Evolutionary conservation across 2,329 filamentous ascomycete genomes (phyloP), one percentile per base, ranked within the genome.

Genomic region (Paecilomyces sp.): DNA sequence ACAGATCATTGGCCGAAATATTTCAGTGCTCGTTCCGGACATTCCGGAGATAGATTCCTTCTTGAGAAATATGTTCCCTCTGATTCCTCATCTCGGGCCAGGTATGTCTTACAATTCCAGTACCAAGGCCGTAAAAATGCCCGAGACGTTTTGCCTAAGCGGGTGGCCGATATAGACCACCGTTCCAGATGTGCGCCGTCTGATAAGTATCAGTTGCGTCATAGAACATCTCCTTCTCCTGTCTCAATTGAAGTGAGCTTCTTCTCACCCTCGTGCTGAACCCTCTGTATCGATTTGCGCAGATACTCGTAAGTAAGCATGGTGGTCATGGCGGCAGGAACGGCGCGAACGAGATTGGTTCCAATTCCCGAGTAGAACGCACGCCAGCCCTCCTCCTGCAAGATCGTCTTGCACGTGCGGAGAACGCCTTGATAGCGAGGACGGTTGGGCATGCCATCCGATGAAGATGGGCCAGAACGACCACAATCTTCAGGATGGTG

Each of bases 311-410:
- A 99, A 12, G 93, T 97, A 71, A 97, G 82, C 88, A 99, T 95
- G 2, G 94, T 99, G 28, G 96, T 96, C 69, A 96, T 96, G 22
- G 94, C 93, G 24, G 94, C 92, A 33, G 94, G 94, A 12, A 99
- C 88, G 7, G 94, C 94, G 59, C 94, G 85, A 81, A 97, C 91
- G 86, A 99, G 90, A 77, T 99, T 99, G 55, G 93, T 96, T 41
- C 94, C 94, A 82, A 99, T 91, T 36, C 94, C 94, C 25, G 92
- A 93, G 73, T 99, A 99, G 69, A 99, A 97, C 3, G 93, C 93
- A 63, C 89, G 84, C 92, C 93, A 97, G 6, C 94, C 94, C 75
- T 99, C 94, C 74, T 99, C 94, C 34, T 80, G 80, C 41, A 97
- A 78, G 62, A 99, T 97, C 2, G 88, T 92, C 63, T 87, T 85